A percentile compares a stretch with the other conserved stretches of the same genome.
These are phyloP conservation scores for Prunus kanzakura DNA, from an alignment of 306 rosid species.

Conservation along the genomic window DNA sequence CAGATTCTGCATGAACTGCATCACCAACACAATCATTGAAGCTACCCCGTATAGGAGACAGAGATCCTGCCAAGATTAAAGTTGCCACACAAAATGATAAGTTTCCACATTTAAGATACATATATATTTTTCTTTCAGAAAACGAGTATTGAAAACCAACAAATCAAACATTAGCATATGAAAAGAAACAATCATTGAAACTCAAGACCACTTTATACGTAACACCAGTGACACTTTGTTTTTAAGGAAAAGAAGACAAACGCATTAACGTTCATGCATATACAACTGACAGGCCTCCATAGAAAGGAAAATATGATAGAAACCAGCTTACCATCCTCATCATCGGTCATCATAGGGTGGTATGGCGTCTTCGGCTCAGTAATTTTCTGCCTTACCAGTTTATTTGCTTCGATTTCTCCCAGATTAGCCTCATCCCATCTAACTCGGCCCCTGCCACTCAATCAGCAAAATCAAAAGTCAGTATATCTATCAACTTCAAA, in stretches of 20 bases:
- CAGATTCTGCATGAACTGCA: slow-evolving; percentile 64
- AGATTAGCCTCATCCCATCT: slow-evolving; percentile 90
- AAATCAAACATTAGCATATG: not conserved
- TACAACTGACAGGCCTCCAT: slow-evolving; percentile 14
- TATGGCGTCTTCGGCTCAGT: slow-evolving; percentile 99
- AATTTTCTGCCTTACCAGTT: slow-evolving; percentile 97
- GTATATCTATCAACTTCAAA: not conserved
- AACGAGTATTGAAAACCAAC: not conserved
- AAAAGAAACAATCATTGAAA: not conserved
- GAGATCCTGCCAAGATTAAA: not conserved
- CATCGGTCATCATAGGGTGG: slow-evolving; percentile 91
- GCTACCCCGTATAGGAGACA: not conserved
- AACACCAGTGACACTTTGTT: not conserved
- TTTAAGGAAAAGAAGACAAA: not conserved
- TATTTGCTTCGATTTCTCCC: slow-evolving; percentile 90
- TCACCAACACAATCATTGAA: slow-evolving; percentile 62
- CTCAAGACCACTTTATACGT: not conserved
- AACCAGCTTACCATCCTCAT: slow-evolving; percentile 62
- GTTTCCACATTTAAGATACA: not conserved
- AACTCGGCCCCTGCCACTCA: slow-evolving; percentile 57
- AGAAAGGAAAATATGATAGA: slow-evolving; percentile 8
- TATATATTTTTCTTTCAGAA: no score
- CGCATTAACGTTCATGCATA: not conserved
- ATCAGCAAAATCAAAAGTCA: slow-evolving; percentile 13
- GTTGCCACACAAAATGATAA: slow-evolving; percentile 3